Conservation (phyloP, 768 basidiomycete species). For the Mycena belliarum region DNA sequence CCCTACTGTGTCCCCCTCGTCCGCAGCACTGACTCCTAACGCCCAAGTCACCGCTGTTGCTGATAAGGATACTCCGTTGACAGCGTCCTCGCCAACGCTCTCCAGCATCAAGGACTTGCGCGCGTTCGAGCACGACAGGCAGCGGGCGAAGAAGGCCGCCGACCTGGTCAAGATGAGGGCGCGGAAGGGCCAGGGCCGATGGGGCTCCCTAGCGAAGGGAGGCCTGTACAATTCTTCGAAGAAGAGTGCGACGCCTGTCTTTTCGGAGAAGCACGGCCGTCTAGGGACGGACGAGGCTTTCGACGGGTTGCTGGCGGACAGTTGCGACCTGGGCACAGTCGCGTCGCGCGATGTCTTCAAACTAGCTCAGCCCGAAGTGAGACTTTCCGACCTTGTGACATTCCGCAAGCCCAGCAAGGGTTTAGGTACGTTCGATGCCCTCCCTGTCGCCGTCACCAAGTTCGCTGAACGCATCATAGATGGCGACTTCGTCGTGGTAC, state of each 20-base stretch:
- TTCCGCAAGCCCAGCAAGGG: constrained; percentile 41
- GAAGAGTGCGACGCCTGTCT: constrained; percentile 15
- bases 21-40: constrained; percentile 14
- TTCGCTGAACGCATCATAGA: constrained; percentile 29
- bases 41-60: constrained; percentile 10
- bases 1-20: constrained; percentile 6
- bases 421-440: constrained; percentile 36
- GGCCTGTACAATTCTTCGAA: constrained; percentile 14
- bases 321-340: constrained; percentile 9
- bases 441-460: constrained; percentile 10
- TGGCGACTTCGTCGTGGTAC: constrained; percentile 59
- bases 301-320: constrained; percentile 14
- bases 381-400: constrained; percentile 34
- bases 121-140: constrained; percentile 51
- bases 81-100: constrained; percentile 16
- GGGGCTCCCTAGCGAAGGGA: constrained; percentile 19
- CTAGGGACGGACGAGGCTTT: constrained; percentile 21
- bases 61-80: constrained; percentile 20
- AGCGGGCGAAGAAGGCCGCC: constrained; percentile 45
- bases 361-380: constrained; percentile 31
- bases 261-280: constrained; percentile 16
- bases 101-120: constrained; percentile 42
- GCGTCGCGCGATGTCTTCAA: constrained; percentile 10
- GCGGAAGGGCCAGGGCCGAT: constrained; percentile 30
- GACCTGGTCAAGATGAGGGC: constrained; percentile 39